Base-by-base conservation (phyloP, 768 basidiomycete genomes). In the Hydnomerulius pinastri region DNA sequence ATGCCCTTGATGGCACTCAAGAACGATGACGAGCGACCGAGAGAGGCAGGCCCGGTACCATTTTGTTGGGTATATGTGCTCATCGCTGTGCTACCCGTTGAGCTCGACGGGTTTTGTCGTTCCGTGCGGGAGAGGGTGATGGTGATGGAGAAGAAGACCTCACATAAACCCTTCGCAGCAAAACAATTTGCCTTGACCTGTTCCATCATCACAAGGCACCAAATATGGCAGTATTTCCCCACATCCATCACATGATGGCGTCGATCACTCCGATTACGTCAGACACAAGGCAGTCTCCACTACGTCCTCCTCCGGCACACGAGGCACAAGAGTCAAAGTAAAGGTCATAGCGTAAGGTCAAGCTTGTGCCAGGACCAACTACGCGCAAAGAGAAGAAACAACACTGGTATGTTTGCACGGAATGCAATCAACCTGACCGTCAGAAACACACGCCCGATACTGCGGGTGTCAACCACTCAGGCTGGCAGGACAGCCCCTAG, bases 1-100 rank as follows among this genome's bases (percentile, higher is more conserved):
- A 86, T 71, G 70, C 75, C 80, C 74, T 79, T 86, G 68, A 87
- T 77, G 40, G 82, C 66, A 43, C 81, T 82, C 36, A 86, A 64
- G 58, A 87, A 74, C 23, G 85, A 85, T 17, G 73, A 78, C n/a
- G 76, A 75, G 56, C 82, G 81, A 57, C 68, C 70, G 37, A 83
- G 62, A 10, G 73, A 54, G 57, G 67, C 48, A 61, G 73, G 36
- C 60, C 55, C 17, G 41, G 46, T 46, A 50, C 35, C 56, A 8
- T 55, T 53, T 30, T 64, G 60, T 3, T 63, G 65, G 56, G 66
- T 62, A 59, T 70, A 58, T 0, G 63, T 48, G 56, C 56, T 67
- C 67, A 68, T 68, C 54, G 54, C 55, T 59, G 58, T 50, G 47
- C 1, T 28, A 21, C 44, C 46, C 57, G 54, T 43, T 12, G 61